These are phyloP conservation scores for Prunus armeniaca DNA, from an alignment of 306 rosid genomes.

Conservation along the genomic window DNA sequence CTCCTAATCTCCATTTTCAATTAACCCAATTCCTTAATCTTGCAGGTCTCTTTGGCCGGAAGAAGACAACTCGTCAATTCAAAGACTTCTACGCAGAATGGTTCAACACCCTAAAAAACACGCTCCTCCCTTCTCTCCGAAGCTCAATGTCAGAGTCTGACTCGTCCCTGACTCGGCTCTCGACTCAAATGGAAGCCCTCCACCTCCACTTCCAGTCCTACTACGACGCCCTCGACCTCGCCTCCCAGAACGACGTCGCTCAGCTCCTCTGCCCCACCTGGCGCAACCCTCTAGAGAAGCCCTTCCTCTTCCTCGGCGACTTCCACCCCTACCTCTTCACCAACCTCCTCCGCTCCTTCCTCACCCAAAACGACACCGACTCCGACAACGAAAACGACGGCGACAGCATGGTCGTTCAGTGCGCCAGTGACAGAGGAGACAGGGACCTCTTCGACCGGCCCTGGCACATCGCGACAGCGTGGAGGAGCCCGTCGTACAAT, in stretches of 20 bases:
- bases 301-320: slow-evolving; percentile 76
- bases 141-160: slow-evolving; percentile 27
- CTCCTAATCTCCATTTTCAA: background rate
- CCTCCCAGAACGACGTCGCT: slow-evolving; percentile 40
- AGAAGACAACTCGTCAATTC: slow-evolving; percentile 22
- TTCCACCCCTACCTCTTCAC: slow-evolving; percentile 74
- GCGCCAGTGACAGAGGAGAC: background rate
- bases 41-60: slow-evolving; percentile 21
- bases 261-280: slow-evolving; percentile 58
- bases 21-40: background rate
- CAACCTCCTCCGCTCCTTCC: slow-evolving; percentile 59
- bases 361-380: slow-evolving; percentile 21
- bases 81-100: slow-evolving; percentile 39
- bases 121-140: slow-evolving; percentile 39
- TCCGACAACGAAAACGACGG: background rate
- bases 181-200: slow-evolving; percentile 42
- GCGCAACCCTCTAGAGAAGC: slow-evolving; percentile 63
- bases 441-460: slow-evolving; percentile 21
- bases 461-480: slow-evolving; percentile 57
- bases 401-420: background rate
- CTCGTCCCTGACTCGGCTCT: slow-evolving; percentile 30
- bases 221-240: slow-evolving; percentile 65
- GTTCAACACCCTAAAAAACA: slow-evolving; percentile 31
- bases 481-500: slow-evolving; percentile 39
- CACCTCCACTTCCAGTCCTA: slow-evolving; percentile 71